A percentile compares a stretch with the other conserved stretches of the same genome.
Conservation (phyloP, 768 basidiomycete genomes). For the Leucosporidium yakuticum region DNA sequence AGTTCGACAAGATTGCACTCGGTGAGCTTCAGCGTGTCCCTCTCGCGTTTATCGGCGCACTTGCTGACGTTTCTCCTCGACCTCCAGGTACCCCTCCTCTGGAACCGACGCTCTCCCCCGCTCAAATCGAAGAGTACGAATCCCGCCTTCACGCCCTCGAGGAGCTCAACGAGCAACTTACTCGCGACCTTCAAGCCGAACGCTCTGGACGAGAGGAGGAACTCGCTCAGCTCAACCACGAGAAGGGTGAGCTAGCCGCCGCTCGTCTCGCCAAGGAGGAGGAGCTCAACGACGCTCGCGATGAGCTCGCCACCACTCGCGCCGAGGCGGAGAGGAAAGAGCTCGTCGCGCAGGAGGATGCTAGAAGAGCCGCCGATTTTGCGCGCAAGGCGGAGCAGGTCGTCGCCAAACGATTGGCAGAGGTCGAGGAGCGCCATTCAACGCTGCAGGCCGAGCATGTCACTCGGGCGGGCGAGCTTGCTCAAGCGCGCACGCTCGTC, state of each 20-base stretch:
- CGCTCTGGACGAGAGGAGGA: slow-evolving; percentile 34
- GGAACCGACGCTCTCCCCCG: too few species aligned
- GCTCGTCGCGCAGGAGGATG: slow-evolving; percentile 54
- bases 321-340: slow-evolving; percentile 50
- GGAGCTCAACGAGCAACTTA: slow-evolving; percentile 55
- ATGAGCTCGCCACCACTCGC: slow-evolving; percentile 10
- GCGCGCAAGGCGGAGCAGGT: slow-evolving; percentile 44
- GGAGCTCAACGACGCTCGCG: slow-evolving; percentile 20
- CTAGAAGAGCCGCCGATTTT: slow-evolving; percentile 47
- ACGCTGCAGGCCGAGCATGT: slow-evolving; percentile 19
- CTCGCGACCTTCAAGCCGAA: slow-evolving; percentile 41
- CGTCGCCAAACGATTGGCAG: slow-evolving; percentile 45
- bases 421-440: slow-evolving; percentile 25
- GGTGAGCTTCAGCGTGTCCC: slow-evolving; percentile 12
- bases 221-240: slow-evolving; percentile 40
- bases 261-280: slow-evolving; percentile 49
- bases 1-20: slow-evolving; percentile 76
- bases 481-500: slow-evolving; percentile 28
- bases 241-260: slow-evolving; percentile 54
- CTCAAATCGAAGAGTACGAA: slow-evolving; percentile 56
- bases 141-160: slow-evolving; percentile 61
- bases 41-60: neutral
- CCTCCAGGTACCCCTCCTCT: too few species aligned
- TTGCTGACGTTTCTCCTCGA: too few species aligned
- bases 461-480: slow-evolving; percentile 19